phyloP scores from a whole-genome alignment of 1,284 basidiomycete species.

The Melampsora americana region DNA sequence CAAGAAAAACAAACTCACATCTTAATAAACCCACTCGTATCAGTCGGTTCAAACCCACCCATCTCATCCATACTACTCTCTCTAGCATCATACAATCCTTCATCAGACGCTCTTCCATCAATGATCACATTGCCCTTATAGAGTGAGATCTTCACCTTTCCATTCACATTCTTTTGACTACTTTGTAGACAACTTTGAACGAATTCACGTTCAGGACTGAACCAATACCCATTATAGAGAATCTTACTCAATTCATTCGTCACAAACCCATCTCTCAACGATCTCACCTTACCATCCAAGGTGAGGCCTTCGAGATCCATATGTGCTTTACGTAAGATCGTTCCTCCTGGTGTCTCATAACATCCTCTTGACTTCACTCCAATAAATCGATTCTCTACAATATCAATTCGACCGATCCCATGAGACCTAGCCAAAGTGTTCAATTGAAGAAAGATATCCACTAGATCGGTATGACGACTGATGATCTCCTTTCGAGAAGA shows the following conservation, averaged over 20 bases:
- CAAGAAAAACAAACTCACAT: conserved; percentile 18
- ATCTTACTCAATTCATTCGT: conserved; percentile 85
- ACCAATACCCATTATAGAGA: conserved; percentile 84
- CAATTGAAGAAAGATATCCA: conserved; percentile 88
- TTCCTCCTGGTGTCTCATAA: conserved; percentile 95
- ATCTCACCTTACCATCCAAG: conserved; percentile 92
- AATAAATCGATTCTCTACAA: conserved; percentile 99
- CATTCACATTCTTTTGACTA: conserved; percentile 94
- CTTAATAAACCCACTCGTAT: conserved; percentile 60
- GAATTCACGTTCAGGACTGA: conserved; percentile 96
- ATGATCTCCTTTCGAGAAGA: conserved; percentile 59
- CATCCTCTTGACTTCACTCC: conserved; percentile 98
- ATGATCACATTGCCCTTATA: conserved; percentile 96
- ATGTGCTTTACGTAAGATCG: conserved; percentile 91
- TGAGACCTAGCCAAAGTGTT: conserved; percentile 91
- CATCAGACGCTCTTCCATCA: conserved; percentile 84
- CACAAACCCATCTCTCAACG: conserved; percentile 89
- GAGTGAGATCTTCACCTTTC: conserved; percentile 79
- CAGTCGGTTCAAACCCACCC: conserved; percentile 90
- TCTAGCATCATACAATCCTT: conserved; percentile 92
- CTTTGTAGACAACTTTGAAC: conserved; percentile 81
- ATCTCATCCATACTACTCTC: conserved; percentile 99
- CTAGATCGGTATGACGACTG: conserved; percentile 71
- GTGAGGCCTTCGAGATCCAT: conserved; percentile 96
- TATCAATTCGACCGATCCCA: conserved; percentile 93